These are phyloP conservation scores for Zarea fungicola DNA, from an alignment of 2,329 filamentous ascomycete genomes.

Conservation along the genomic window DNA sequence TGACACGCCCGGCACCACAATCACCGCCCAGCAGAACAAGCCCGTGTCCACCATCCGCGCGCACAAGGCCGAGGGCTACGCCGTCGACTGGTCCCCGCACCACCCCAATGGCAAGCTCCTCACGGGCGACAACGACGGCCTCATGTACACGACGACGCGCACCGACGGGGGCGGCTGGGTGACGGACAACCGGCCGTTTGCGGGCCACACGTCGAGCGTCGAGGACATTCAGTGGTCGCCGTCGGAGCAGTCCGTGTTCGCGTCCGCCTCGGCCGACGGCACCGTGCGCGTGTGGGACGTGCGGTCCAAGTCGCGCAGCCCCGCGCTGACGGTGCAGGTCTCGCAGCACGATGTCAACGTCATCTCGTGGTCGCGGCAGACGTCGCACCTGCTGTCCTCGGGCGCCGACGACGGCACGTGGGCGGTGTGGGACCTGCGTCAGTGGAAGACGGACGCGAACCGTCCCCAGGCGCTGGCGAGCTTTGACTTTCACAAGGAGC, in stretches of 20 bases:
- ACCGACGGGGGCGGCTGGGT: slow-evolving; percentile 86
- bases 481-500: slow-evolving; percentile 93
- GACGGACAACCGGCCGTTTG: slow-evolving; percentile 77
- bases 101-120: slow-evolving; percentile 77
- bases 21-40: slow-evolving; percentile 81
- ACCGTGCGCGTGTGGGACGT: slow-evolving; percentile 96
- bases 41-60: slow-evolving; percentile 81
- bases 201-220: slow-evolving; percentile 76
- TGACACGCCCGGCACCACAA: slow-evolving; percentile 76
- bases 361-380: slow-evolving; percentile 88
- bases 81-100: slow-evolving; percentile 86
- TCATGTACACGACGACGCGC: slow-evolving; percentile 82
- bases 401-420: slow-evolving; percentile 91
- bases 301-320: slow-evolving; percentile 79
- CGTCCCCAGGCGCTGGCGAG: slow-evolving; percentile 79
- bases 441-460: slow-evolving; percentile 69
- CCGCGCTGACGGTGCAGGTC: slow-evolving; percentile 82
- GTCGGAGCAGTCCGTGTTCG: slow-evolving; percentile 86
- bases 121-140: slow-evolving; percentile 85
- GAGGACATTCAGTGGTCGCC: slow-evolving; percentile 98
- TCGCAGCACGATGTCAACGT: slow-evolving; percentile 90
- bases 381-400: slow-evolving; percentile 81
- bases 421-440: slow-evolving; percentile 92
- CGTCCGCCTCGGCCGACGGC: slow-evolving; percentile 88
- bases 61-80: slow-evolving; percentile 92